Base-by-base conservation (phyloP, 257 asterid genomes). In the Nicotiana benthamiana region DNA sequence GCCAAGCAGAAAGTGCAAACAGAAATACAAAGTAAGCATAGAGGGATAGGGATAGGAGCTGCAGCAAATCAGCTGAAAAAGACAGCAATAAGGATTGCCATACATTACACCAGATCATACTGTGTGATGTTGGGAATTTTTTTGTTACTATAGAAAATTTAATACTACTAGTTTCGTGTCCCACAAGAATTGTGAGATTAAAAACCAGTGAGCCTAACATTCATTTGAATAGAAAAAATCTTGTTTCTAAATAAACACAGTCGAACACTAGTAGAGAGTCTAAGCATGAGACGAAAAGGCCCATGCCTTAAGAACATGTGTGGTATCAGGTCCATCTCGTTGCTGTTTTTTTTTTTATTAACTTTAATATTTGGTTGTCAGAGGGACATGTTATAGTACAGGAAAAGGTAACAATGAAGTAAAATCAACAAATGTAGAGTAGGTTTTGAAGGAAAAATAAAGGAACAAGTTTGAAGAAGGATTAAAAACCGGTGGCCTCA, bases 241-340 rank as follows among this genome's bases (percentile, higher is more conserved):
- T n/a, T 22, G 17, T n/a, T 43, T 8, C 9, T 18, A 46, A 61
- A 17, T 15, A 79, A 77, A 82, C 26, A 16, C 34, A 81, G 77
- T 6, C 32, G 15, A 67, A 15, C 11, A 63, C 9, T 22, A 22
- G 27, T 65, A 34, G 68, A 63, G 27, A 1, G 75, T 60, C 11
- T 30, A 34, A 65, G 28, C 60, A 36, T 5, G 56, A 18, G 61
- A 62, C 77, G 20, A 66, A 28, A n/a, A n/a, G n/a, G n/a, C 70
- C 70, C 83, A 75, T 67, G 80, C 77, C 51, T 64, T 51, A 76
- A 84, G 75, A 80, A 78, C 83, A 84, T 86, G 84, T 86, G 84
- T 51, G 61, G 67, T 79, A 79, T 79, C 83, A 51, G 75, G 63
- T 78, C 77, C 46, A 79, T 43, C 64, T 65, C 40, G 79, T 80